Evolutionary conservation across 768 basidiomycete genomes (phyloP).

Genomic region (Serendipita indica): DNA sequence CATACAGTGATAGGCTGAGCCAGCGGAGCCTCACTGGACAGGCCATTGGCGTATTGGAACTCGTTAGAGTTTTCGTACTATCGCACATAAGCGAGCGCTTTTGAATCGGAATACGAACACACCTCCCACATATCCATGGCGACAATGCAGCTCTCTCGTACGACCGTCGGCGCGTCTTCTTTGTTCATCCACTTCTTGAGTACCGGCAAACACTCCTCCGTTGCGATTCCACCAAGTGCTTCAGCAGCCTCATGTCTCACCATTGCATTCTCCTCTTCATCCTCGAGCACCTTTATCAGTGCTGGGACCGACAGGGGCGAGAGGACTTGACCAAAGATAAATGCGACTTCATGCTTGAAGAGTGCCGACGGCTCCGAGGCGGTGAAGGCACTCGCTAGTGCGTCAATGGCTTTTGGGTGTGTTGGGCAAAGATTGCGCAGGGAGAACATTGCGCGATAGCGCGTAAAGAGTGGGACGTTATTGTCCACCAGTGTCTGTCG

Average conservation of each 20-base stretch:
- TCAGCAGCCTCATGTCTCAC: conserved; percentile 98
- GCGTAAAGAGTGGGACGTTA: conserved; percentile 62
- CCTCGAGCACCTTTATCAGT: conserved; percentile 60
- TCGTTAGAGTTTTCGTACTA: conserved; percentile 70
- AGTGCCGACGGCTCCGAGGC: neutral
- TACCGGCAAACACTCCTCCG: conserved; percentile 76
- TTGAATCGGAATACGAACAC: conserved; percentile 17
- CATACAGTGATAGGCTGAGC: neutral
- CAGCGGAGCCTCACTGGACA: conserved; percentile 14
- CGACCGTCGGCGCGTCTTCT: conserved; percentile 71
- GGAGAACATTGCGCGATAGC: conserved; percentile 97
- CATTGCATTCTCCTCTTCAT: conserved; percentile 75
- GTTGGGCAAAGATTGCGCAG: conserved; percentile 79
- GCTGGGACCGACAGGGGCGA: conserved; percentile 80
- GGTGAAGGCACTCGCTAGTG: conserved; percentile 77
- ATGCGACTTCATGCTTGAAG: conserved; percentile 88
- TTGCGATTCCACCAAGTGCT: conserved; percentile 93
- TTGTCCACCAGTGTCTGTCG: conserved; percentile 49
- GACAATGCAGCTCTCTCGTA: conserved; percentile 89
- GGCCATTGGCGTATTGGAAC: conserved; percentile 60
- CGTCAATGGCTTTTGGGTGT: conserved; percentile 57
- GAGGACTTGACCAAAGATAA: conserved; percentile 91
- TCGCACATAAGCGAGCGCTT: neutral
- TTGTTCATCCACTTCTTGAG: conserved; percentile 71
- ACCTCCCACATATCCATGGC: conserved; percentile 98